phyloP scores from a whole-genome alignment of 495 filamentous ascomycete genomes.

The Trichoderma erinaceum region DNA sequence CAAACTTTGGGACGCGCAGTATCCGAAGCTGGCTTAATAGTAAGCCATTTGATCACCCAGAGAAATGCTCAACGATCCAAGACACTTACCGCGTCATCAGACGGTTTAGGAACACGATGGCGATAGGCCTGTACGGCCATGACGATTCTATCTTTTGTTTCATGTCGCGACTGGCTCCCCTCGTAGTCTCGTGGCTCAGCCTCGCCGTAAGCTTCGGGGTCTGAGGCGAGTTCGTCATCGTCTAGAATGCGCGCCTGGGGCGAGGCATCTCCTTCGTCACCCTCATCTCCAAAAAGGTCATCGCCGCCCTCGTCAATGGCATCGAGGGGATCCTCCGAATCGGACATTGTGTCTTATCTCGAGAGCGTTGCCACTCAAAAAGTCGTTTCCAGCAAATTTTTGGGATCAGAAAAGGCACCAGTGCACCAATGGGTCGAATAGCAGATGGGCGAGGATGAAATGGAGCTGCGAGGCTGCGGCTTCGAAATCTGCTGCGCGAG shows the following conservation, averaged over 20 bases:
- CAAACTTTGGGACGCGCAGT: constrained; percentile 71
- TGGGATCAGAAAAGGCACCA: neutral
- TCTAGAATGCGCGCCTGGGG: constrained; percentile 35
- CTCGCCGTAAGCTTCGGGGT: constrained; percentile 45
- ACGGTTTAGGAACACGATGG: constrained; percentile 64
- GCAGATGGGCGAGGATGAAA: constrained; percentile 40
- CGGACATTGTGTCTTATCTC: constrained; percentile 36
- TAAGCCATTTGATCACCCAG: neutral
- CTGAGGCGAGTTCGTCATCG: constrained; percentile 75
- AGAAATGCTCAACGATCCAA: neutral
- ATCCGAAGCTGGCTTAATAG: constrained; percentile 56
- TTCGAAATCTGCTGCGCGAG: constrained; percentile 10
- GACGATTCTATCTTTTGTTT: constrained; percentile 47
- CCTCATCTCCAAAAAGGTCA: constrained; percentile 61
- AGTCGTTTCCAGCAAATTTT: neutral
- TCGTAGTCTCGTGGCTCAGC: constrained; percentile 26
- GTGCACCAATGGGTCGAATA: neutral
- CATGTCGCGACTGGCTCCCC: constrained; percentile 42
- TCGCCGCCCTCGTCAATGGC: constrained; percentile 47
- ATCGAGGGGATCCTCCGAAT: constrained; percentile 44
- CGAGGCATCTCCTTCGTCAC: constrained; percentile 21
- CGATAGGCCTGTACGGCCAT: constrained; percentile 53
- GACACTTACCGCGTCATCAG: constrained; percentile 53
- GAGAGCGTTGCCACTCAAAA: constrained; percentile 35
- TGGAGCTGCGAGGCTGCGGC: neutral